These are phyloP conservation scores for Drechmeria coniospora DNA, from an alignment of 2,329 filamentous ascomycete species.

Conservation along the genomic window DNA sequence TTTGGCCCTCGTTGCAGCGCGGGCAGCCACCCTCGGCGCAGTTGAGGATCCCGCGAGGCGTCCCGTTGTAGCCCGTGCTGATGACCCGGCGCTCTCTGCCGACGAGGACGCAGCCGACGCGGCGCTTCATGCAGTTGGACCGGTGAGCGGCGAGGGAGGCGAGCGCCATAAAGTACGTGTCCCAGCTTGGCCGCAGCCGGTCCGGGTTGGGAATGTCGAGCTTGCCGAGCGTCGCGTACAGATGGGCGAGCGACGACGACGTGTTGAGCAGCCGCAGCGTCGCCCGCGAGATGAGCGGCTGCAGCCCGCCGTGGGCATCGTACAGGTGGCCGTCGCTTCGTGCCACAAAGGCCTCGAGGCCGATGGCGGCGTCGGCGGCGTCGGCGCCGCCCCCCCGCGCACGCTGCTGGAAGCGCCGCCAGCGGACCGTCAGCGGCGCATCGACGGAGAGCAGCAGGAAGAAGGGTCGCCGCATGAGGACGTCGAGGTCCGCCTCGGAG, in stretches of 20 bases:
- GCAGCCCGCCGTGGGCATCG: slow-evolving; percentile 44
- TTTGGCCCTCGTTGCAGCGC: slow-evolving; percentile 65
- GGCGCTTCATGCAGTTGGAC: slow-evolving; percentile 95
- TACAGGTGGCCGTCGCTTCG: slow-evolving; percentile 65
- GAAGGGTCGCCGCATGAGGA: slow-evolving; percentile 67
- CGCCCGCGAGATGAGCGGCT: slow-evolving; percentile 65
- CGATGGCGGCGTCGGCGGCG: slow-evolving; percentile 15
- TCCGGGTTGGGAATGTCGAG: slow-evolving; percentile 65
- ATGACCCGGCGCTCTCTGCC: slow-evolving; percentile 68
- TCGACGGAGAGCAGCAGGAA: slow-evolving; percentile 88
- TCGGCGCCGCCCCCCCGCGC: slow-evolving; percentile 8
- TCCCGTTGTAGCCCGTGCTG: slow-evolving; percentile 94
- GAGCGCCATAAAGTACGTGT: slow-evolving; percentile 97
- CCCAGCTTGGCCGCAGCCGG: slow-evolving; percentile 80
- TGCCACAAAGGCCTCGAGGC: slow-evolving; percentile 40
- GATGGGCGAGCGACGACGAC: slow-evolving; percentile 51
- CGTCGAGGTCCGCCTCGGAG: slow-evolving; percentile 57
- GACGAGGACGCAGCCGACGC: slow-evolving; percentile 88
- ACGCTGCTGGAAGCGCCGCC: slow-evolving; percentile 52
- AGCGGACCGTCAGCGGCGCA: slow-evolving; percentile 71
- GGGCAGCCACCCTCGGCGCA: slow-evolving; percentile 85
- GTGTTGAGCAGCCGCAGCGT: slow-evolving; percentile 80
- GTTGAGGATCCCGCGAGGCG: slow-evolving; percentile 76
- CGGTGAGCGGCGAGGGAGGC: slow-evolving; percentile 79
- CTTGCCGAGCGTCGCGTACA: slow-evolving; percentile 56